phyloP scores from a whole-genome alignment of 805 yeast genomes.

The Suhomyces kilbournensis region DNA sequence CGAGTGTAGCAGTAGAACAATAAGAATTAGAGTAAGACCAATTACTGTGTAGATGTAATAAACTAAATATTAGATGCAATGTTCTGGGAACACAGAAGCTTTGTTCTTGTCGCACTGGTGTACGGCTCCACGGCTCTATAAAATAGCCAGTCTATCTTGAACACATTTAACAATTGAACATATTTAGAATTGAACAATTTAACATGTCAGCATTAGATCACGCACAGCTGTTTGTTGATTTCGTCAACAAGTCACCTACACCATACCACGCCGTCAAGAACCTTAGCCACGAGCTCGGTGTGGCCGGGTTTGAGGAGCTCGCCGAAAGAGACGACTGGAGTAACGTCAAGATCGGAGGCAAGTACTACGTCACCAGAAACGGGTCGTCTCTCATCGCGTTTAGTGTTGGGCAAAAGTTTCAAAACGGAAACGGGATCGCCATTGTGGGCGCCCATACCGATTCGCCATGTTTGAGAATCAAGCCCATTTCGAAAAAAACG shows the following conservation, averaged over 20 bases:
- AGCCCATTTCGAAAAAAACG: slow-evolving; percentile 73
- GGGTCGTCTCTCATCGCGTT: slow-evolving; percentile 87
- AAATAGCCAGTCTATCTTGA: not conserved
- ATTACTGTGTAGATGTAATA: no score
- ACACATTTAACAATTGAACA: no score
- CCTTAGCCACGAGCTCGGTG: slow-evolving; percentile 50
- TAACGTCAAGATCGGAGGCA: slow-evolving; percentile 46
- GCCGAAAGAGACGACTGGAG: slow-evolving; percentile 71
- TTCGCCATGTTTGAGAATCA: slow-evolving; percentile 83
- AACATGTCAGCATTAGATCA: slow-evolving; percentile 19
- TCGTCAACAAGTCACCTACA: slow-evolving; percentile 83
- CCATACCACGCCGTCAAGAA: slow-evolving; percentile 89
- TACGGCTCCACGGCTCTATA: not conserved
- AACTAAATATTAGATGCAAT: no score
- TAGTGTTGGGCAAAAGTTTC: slow-evolving; percentile 69
- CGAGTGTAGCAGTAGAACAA: no score
- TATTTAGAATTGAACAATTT: no score
- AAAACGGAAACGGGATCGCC: slow-evolving; percentile 77
- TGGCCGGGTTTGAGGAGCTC: slow-evolving; percentile 71
- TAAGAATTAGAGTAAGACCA: no score
- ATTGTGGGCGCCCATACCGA: slow-evolving; percentile 97
- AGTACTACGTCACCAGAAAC: slow-evolving; percentile 86
- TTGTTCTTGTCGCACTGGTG: not conserved
- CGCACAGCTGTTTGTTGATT: slow-evolving; percentile 66
- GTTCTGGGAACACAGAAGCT: no score